These are phyloP conservation scores for Phlyctochytrium planicorne DNA, from an alignment of 192 early-diverging fungal species.

Conservation along the genomic window DNA sequence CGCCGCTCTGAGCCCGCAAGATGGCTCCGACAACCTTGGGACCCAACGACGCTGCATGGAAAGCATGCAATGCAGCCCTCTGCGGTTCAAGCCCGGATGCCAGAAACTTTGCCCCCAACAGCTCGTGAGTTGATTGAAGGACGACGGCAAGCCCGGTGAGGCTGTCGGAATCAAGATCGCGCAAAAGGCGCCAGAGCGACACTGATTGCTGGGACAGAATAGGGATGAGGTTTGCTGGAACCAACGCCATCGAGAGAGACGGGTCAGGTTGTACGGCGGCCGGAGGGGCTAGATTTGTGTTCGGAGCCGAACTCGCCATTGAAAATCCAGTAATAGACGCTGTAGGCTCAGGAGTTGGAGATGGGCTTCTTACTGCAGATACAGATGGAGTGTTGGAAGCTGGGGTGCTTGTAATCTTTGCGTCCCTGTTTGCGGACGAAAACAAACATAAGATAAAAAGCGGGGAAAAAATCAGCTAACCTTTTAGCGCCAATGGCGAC, in stretches of 20 bases:
- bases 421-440: no score
- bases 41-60: neutral
- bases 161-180: neutral
- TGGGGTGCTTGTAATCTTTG: no score
- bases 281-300: neutral
- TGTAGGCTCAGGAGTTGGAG: neutral
- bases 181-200: neutral
- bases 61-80: neutral
- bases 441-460: no score
- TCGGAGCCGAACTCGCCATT: neutral
- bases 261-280: neutral
- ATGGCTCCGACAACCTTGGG: neutral
- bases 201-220: neutral
- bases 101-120: neutral
- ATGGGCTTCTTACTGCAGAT: no score
- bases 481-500: neutral
- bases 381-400: no score
- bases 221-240: neutral
- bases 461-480: no score
- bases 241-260: neutral
- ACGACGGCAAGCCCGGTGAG: neutral
- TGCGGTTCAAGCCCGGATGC: neutral
- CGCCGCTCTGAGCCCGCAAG: neutral
- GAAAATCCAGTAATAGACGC: neutral
- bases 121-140: neutral